Conservation (phyloP, 148 eudicot species). For the Persicaria tinctoria region DNA sequence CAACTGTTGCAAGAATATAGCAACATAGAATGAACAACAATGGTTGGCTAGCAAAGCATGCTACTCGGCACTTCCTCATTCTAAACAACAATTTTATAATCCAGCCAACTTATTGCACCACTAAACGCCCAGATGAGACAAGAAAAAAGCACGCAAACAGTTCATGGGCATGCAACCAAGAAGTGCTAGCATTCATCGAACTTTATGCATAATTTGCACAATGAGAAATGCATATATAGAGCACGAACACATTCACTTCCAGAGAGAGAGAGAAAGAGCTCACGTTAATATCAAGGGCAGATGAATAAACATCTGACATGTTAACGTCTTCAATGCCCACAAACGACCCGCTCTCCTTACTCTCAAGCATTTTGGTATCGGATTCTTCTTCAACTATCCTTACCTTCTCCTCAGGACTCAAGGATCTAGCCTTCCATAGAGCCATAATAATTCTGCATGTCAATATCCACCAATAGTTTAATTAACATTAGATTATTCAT, state of each 20-base stretch:
- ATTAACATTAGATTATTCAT: neutral
- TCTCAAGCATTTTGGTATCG: conserved; percentile 48
- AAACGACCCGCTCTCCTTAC: conserved; percentile 74
- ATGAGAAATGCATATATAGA: neutral
- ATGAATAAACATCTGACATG: conserved; percentile 64
- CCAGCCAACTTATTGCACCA: no score
- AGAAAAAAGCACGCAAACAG: no score
- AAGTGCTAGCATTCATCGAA: neutral
- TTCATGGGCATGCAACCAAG: no score
- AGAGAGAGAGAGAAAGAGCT: conserved; percentile 26
- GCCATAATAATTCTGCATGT: conserved; percentile 77
- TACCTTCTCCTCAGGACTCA: conserved; percentile 90
- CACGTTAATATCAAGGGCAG: conserved; percentile 65
- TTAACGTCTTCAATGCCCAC: conserved; percentile 69
- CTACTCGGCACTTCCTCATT: no score
- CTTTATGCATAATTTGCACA: no score
- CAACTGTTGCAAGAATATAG: neutral
- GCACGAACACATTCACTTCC: neutral
- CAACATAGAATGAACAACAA: no score
- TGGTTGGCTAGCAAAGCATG: no score
- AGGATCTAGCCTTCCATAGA: conserved; percentile 84
- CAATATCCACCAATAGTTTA: conserved; percentile 11
- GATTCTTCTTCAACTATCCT: conserved; percentile 75
- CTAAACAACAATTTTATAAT: no score
- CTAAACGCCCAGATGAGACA: no score